A percentile compares a stretch with the other conserved stretches of the same genome.
Conservation (phyloP, 495 filamentous ascomycete genomes). For the Aspergillus incahuasiensis region DNA sequence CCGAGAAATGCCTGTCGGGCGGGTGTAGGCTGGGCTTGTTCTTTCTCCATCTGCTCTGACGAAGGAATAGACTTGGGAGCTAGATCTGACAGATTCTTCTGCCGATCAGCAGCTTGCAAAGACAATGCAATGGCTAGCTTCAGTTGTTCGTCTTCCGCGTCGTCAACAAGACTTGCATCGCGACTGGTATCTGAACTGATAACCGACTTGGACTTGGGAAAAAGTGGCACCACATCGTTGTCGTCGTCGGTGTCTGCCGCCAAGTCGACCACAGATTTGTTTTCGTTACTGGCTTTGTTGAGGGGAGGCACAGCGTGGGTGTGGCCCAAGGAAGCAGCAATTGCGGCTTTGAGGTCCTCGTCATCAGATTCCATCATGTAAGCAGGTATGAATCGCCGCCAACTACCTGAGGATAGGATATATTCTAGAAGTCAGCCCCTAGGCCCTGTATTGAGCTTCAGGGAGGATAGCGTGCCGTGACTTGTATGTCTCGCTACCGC, state of each 20-base stretch:
- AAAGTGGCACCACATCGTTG: slow-evolving; percentile 26
- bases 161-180: slow-evolving; percentile 13
- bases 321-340: slow-evolving; percentile 73
- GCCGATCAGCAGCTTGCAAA: slow-evolving; percentile 24
- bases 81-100: neutral
- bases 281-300: neutral
- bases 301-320: slow-evolving; percentile 46
- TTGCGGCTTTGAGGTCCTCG: slow-evolving; percentile 29
- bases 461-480: neutral
- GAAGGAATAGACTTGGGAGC: neutral
- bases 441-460: neutral
- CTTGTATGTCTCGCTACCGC: neutral
- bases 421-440: neutral
- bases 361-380: slow-evolving; percentile 22
- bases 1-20: slow-evolving; percentile 33
- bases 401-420: neutral
- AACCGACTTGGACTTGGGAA: slow-evolving; percentile 33
- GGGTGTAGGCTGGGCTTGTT: neutral
- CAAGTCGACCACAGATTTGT: slow-evolving; percentile 31
- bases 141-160: slow-evolving; percentile 41
- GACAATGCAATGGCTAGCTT: slow-evolving; percentile 52
- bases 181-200: slow-evolving; percentile 33
- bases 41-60: neutral
- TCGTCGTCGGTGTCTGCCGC: slow-evolving; percentile 26
- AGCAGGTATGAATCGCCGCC: too few species aligned